Evolutionary conservation across 1,139 yeast genomes (phyloP).

Genomic region (Keqinozyma sinolaborantium): DNA sequence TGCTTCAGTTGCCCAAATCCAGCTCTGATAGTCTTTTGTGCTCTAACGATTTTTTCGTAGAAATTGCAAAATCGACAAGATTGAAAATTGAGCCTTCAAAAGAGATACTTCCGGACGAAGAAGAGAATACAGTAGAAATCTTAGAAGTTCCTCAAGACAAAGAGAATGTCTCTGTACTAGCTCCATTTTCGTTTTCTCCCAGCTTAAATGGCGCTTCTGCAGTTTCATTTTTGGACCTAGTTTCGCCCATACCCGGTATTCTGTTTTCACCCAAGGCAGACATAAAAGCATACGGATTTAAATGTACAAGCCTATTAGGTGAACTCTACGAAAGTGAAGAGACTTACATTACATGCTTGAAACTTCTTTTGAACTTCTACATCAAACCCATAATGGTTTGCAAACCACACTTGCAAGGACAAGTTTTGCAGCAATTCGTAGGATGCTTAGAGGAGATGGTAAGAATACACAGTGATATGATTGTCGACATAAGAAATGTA

Average conservation of each 20-base stretch:
- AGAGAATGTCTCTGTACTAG: too few species aligned
- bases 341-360: constrained; percentile 39
- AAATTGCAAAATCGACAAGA: constrained; percentile 1
- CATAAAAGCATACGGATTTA: constrained; percentile 11
- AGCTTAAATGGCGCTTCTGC: too few species aligned
- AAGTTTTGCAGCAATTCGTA: constrained; percentile 17
- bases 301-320: constrained; percentile 34
- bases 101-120: too few species aligned
- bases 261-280: constrained; percentile 14
- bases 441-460: constrained; percentile 12
- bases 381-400: constrained; percentile 25
- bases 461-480: constrained; percentile 8
- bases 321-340: constrained; percentile 49
- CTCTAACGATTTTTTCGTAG: constrained; percentile 3
- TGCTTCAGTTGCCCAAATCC: constrained; percentile 5
- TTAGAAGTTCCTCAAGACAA: too few species aligned
- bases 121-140: too few species aligned
- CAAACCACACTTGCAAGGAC: constrained; percentile 21
- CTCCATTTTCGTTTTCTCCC: too few species aligned
- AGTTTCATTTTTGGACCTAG: too few species aligned
- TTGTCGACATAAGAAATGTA: too few species aligned
- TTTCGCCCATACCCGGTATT: constrained; percentile 20
- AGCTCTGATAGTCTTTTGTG: constrained; percentile 4
- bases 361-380: constrained; percentile 34
- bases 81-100: constrained; percentile 1